These are phyloP conservation scores for Crepidotus variabilis DNA, from an alignment of 768 basidiomycete species.

Conservation along the genomic window DNA sequence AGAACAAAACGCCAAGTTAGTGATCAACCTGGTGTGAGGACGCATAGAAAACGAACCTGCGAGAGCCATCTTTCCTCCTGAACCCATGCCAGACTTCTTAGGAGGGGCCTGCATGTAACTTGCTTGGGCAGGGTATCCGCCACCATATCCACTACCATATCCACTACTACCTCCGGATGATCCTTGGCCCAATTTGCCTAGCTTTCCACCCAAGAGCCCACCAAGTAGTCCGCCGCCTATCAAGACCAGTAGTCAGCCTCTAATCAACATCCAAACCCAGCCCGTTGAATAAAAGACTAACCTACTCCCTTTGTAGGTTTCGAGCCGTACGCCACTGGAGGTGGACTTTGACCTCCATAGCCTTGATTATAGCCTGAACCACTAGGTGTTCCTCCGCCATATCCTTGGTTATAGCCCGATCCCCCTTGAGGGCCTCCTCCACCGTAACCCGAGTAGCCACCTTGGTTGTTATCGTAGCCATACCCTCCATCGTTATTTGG, in stretches of 20 bases:
- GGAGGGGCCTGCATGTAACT: constrained; percentile 35
- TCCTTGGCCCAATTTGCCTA: constrained; percentile 9
- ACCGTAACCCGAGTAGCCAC: constrained; percentile 21
- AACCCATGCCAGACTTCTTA: constrained; percentile 42
- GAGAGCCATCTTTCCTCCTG: constrained; percentile 43
- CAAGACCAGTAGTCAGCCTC: constrained; percentile 7
- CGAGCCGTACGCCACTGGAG: background rate
- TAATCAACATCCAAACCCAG: background rate
- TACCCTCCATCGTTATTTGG: constrained; percentile 2
- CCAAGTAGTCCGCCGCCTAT: constrained; percentile 21
- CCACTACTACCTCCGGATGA: constrained; percentile 7
- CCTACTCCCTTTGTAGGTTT: constrained; percentile 2
- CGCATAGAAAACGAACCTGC: constrained; percentile 34
- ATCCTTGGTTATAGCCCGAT: background rate
- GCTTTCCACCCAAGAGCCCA: constrained; percentile 12
- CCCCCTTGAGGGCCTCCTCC: constrained; percentile 3
- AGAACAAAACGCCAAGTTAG: constrained; percentile 4
- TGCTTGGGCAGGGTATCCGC: constrained; percentile 22
- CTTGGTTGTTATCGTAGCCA: constrained; percentile 25
- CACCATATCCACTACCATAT: constrained; percentile 14
- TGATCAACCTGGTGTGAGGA: background rate
- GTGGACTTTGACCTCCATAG: background rate
- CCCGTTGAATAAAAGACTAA: constrained; percentile 3
- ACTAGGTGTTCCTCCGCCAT: constrained; percentile 2
- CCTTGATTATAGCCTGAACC: background rate